phyloP scores from a whole-genome alignment of 1,284 basidiomycete genomes.

The Phlebopus sp. region DNA sequence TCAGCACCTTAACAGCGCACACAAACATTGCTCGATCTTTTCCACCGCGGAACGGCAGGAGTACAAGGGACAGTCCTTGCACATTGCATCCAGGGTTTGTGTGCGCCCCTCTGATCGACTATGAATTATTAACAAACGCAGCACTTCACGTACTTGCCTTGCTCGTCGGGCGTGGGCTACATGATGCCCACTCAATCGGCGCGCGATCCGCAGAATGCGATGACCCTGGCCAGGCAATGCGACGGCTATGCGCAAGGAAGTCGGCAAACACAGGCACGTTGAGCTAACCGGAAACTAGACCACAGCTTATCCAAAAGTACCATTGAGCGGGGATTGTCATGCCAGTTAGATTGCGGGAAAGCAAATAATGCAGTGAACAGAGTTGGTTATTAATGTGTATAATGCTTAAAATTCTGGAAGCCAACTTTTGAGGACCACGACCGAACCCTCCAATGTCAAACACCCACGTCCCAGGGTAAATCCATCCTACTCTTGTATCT shows the following conservation, averaged over 20 bases:
- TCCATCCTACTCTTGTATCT: slow-evolving; percentile 85
- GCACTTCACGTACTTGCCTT: slow-evolving; percentile 6
- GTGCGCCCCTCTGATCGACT: neutral
- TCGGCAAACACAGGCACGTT: too few relatives aligned
- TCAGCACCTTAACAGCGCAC: neutral
- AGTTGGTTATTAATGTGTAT: slow-evolving; percentile 17
- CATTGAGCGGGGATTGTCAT: slow-evolving; percentile 28
- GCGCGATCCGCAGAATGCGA: too few relatives aligned
- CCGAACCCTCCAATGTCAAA: neutral
- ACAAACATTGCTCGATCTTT: neutral
- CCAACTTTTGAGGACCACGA: slow-evolving; percentile 9
- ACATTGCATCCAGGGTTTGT: slow-evolving; percentile 14
- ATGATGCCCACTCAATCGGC: neutral
- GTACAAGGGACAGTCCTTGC: neutral
- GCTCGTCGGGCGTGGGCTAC: slow-evolving; percentile 10
- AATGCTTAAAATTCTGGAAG: slow-evolving; percentile 9
- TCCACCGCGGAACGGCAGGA: neutral
- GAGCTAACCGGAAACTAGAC: too few relatives aligned
- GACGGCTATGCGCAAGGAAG: too few relatives aligned
- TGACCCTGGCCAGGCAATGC: too few relatives aligned
- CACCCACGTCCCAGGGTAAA: too few relatives aligned
- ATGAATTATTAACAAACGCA: slow-evolving; percentile 2
- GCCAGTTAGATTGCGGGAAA: slow-evolving; percentile 19
- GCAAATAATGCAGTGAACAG: slow-evolving; percentile 19
- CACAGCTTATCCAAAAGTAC: too few relatives aligned